Percentiles rank a stretch among this genome's conserved stretches.
phyloP scores from a whole-genome alignment of 805 yeast species.

The Candida oleophila region DNA sequence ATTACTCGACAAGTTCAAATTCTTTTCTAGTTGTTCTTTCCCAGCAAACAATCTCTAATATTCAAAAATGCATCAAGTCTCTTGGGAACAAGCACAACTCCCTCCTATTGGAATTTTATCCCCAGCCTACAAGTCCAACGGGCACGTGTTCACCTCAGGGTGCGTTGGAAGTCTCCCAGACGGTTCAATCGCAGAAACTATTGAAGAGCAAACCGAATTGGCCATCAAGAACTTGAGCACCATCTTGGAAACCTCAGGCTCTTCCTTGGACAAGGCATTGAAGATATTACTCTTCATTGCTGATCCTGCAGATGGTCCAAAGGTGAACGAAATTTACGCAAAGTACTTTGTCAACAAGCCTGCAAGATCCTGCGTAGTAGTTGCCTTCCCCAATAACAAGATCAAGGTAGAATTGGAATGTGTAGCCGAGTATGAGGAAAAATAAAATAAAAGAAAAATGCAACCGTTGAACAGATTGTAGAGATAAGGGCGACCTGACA shows the following conservation, averaged over 20 bases:
- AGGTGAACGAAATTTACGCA: constrained; percentile 43
- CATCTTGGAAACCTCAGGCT: constrained; percentile 41
- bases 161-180: constrained; percentile 24
- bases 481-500: too few species aligned
- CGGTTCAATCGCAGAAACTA: constrained; percentile 34
- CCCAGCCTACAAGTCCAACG: constrained; percentile 14
- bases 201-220: constrained; percentile 41
- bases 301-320: constrained; percentile 36
- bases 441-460: neutral
- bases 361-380: constrained; percentile 50
- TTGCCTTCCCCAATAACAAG: constrained; percentile 44
- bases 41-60: too few species aligned
- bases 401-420: constrained; percentile 50
- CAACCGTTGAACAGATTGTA: too few species aligned
- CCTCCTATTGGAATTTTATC: constrained; percentile 6
- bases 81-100: constrained; percentile 10
- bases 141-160: constrained; percentile 19
- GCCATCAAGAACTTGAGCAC: constrained; percentile 40
- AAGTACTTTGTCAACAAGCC: constrained; percentile 45
- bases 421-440: constrained; percentile 30
- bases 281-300: constrained; percentile 48
- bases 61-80: constrained; percentile 2
- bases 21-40: too few species aligned
- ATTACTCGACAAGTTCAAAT: too few species aligned
- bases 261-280: constrained; percentile 40